phyloP scores from a whole-genome alignment of 768 basidiomycete species.

The Punctularia strigosozonata region DNA sequence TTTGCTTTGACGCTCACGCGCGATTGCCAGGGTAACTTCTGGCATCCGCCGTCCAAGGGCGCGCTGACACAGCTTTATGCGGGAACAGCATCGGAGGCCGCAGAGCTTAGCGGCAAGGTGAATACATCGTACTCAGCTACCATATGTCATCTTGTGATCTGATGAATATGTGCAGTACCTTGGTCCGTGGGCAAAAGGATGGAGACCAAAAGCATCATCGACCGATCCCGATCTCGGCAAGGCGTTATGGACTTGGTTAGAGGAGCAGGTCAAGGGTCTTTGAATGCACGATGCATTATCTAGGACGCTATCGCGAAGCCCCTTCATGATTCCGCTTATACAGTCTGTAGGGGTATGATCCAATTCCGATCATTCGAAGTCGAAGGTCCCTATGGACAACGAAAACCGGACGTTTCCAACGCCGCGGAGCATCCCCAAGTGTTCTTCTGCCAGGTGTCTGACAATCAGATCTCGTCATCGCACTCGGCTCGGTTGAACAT shows the following conservation, averaged over 20 bases:
- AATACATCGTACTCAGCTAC: slow-evolving; percentile 2
- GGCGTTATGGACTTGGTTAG: slow-evolving; percentile 20
- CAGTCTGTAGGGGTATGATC: too few relatives aligned
- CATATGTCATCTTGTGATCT: not conserved
- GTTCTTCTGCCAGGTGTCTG: too few relatives aligned
- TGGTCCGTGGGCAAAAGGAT: slow-evolving; percentile 17
- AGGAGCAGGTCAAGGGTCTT: slow-evolving; percentile 14
- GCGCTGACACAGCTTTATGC: slow-evolving; percentile 33
- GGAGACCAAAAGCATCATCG: slow-evolving; percentile 7
- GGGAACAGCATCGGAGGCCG: slow-evolving; percentile 27
- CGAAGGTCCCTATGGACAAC: too few relatives aligned
- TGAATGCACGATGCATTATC: too few relatives aligned
- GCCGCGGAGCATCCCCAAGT: too few relatives aligned
- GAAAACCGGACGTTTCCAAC: too few relatives aligned
- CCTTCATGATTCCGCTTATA: too few relatives aligned
- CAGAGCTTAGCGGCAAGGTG: slow-evolving; percentile 29
- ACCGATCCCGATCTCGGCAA: slow-evolving; percentile 14
- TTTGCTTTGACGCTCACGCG: slow-evolving; percentile 18
- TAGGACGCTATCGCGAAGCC: too few relatives aligned
- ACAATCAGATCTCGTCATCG: too few relatives aligned
- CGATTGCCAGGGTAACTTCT: slow-evolving; percentile 14
- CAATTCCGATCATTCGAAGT: too few relatives aligned
- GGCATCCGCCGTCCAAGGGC: slow-evolving; percentile 19
- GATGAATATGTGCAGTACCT: slow-evolving; percentile 10
- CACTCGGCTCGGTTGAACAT: too few relatives aligned